Percentiles rank a stretch among this genome's conserved stretches.
These are phyloP conservation scores for Neonectria ditissima DNA, from an alignment of 2,329 filamentous ascomycete genomes.

Conservation along the genomic window DNA sequence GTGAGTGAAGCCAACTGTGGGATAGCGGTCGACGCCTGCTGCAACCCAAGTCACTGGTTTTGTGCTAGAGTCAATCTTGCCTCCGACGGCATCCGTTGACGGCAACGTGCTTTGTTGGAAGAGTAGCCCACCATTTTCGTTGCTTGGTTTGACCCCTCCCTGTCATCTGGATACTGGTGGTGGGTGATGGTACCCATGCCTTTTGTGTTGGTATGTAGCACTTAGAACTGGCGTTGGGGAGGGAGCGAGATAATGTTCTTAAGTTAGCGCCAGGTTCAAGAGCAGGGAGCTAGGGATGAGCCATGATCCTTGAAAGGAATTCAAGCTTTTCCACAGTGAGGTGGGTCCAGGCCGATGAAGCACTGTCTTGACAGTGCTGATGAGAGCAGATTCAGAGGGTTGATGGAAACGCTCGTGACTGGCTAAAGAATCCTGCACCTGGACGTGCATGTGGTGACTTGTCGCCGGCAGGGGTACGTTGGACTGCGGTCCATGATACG, in stretches of 20 bases:
- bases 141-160: background rate
- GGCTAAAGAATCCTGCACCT: constrained; percentile 3
- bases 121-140: background rate
- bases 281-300: constrained; percentile 16
- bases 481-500: constrained; percentile 9
- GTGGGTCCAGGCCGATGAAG: background rate
- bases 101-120: background rate
- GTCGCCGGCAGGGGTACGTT: constrained; percentile 9
- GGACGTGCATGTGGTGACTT: constrained; percentile 11
- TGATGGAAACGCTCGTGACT: constrained; percentile 8
- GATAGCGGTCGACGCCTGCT: constrained; percentile 5
- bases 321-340: constrained; percentile 7
- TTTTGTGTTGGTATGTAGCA: background rate
- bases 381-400: background rate
- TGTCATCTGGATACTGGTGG: too few relatives aligned
- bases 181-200: background rate
- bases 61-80: background rate
- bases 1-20: constrained; percentile 32
- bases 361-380: background rate
- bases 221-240: constrained; percentile 2
- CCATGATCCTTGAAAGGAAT: constrained; percentile 17
- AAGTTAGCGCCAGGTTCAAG: constrained; percentile 23
- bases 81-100: background rate
- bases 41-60: background rate
- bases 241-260: constrained; percentile 20